phyloP scores from a whole-genome alignment of 2,329 filamentous ascomycete genomes.

The Seiridium cupressi region DNA sequence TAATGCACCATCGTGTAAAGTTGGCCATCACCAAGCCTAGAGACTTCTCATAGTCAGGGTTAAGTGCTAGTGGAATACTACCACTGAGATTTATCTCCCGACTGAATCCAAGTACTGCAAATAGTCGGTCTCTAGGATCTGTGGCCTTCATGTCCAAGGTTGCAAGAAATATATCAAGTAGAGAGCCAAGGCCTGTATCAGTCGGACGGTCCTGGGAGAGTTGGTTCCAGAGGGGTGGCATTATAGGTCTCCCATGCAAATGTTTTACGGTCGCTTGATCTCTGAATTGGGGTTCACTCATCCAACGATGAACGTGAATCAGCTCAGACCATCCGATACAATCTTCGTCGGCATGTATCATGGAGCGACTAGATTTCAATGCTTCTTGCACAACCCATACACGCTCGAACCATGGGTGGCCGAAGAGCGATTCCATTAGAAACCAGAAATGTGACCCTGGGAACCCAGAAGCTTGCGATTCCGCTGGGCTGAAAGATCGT shows the following conservation, averaged over 20 bases:
- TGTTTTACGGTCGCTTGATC: neutral
- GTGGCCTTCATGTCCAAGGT: neutral
- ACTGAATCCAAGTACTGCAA: neutral
- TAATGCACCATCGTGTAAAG: neutral
- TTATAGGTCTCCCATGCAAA: neutral
- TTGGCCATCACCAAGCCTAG: neutral
- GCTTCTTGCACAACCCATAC: neutral
- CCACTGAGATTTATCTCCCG: neutral
- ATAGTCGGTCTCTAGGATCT: neutral
- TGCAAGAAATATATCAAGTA: neutral
- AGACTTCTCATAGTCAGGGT: neutral
- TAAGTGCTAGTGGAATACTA: neutral
- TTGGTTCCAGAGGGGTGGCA: neutral
- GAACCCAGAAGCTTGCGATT: neutral
- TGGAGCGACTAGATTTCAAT: neutral
- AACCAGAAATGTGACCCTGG: neutral
- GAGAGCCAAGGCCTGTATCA: no score
- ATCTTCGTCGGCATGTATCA: neutral
- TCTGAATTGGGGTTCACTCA: neutral
- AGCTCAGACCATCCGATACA: neutral
- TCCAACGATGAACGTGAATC: neutral
- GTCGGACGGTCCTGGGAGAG: neutral
- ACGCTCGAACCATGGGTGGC: neutral
- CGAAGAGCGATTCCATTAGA: neutral
- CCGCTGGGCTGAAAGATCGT: no score